Base-by-base conservation (phyloP, 768 basidiomycete species). In the Trametes elegans region DNA sequence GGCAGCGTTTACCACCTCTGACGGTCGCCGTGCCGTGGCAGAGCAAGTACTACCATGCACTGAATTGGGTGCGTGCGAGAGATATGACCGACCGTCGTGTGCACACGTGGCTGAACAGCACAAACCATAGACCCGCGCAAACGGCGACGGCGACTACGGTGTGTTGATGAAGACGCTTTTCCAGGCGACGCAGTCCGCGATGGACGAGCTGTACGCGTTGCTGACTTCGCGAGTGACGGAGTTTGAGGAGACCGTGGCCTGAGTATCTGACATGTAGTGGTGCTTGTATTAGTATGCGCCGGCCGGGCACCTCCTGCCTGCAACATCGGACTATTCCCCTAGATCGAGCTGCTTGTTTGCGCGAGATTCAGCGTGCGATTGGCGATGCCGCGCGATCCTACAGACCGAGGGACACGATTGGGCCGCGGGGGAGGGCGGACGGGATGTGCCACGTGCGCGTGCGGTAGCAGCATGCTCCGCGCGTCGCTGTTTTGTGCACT, bases 61-160 rank as follows among this genome's bases (percentile, higher is more conserved):
- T 58, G 5, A 58, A 58, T 32, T 47, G 46, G 44, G 57, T 58
- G 27, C n/a, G 45, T 52, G 24, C 16, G 7, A 8, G n/a, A n/a
- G n/a, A n/a, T n/a, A n/a, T n/a, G n/a, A n/a, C n/a, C n/a, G n/a
- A n/a, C n/a, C n/a, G n/a, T n/a, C 19, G 7, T 23, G 28, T 28
- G 13, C 28, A 27, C 23, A 3, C 16, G 8, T 34, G 7, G n/a
- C 41, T 53, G 24, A 53, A 21, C 19, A 41, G 10, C 23, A 11
- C 7, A 24, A 10, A 10, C 14, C 18, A 1, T 18, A 55, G 53
- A 55, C 46, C 14, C 44, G 53, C 27, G 53, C 45, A 18, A 47
- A 46, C 23, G 45, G 46, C n/a, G 46, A 55, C 38, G 53, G 53
- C 19, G 53, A 55, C 53, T 55, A 55, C 29, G 53, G 46, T n/a